These are phyloP conservation scores for Colletotrichum godetiae DNA, from an alignment of 2,329 filamentous ascomycete genomes.

Conservation along the genomic window DNA sequence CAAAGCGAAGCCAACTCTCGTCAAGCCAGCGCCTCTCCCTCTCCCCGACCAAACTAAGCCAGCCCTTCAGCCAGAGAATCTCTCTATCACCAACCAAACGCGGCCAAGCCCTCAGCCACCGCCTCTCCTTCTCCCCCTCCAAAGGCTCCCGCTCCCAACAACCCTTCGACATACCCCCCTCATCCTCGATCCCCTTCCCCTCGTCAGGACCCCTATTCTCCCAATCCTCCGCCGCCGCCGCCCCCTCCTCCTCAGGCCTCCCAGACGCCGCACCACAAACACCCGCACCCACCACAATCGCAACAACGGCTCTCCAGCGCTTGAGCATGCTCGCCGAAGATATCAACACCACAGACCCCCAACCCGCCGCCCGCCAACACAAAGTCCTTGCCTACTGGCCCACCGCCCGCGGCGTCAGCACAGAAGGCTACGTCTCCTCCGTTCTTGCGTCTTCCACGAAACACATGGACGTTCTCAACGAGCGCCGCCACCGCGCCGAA, in stretches of 20 bases:
- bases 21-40: slow-evolving; percentile 15
- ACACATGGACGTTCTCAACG: slow-evolving; percentile 48
- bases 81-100: slow-evolving; percentile 23
- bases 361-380: slow-evolving; percentile 25
- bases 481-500: slow-evolving; percentile 47
- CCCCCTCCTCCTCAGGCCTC: not conserved
- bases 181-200: not conserved
- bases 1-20: slow-evolving; percentile 12
- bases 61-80: slow-evolving; percentile 5
- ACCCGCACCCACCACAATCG: not conserved
- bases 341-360: slow-evolving; percentile 4
- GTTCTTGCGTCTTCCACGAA: slow-evolving; percentile 49
- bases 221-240: slow-evolving; percentile 8
- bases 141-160: slow-evolving; percentile 10
- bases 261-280: not conserved
- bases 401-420: slow-evolving; percentile 47
- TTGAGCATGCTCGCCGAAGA: slow-evolving; percentile 34
- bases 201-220: slow-evolving; percentile 1
- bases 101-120: slow-evolving; percentile 2
- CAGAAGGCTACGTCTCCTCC: slow-evolving; percentile 51
- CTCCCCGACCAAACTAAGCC: slow-evolving; percentile 25
- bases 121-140: slow-evolving; percentile 15
- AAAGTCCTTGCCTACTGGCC: slow-evolving; percentile 53
- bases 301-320: slow-evolving; percentile 31
- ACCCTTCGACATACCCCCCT: slow-evolving; percentile 2